Base-by-base conservation (phyloP, 768 basidiomycete species). In the Lactarius tabidus region DNA sequence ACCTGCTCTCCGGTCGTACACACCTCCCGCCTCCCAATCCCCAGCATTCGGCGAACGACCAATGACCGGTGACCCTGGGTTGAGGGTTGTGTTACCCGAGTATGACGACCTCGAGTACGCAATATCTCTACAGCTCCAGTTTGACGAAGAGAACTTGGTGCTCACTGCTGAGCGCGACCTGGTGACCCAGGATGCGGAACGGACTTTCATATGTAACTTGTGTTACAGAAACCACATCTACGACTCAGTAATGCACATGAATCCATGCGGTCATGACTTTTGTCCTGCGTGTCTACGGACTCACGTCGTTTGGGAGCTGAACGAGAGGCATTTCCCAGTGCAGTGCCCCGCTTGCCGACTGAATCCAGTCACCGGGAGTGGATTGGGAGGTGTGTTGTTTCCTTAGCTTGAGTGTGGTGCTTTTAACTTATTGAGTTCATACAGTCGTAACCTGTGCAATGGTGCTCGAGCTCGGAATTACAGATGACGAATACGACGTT, bases 401-500 rank as follows among this genome's bases (percentile, higher is more conserved):
- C 53, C 29, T 18, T 31, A 18, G 29, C 53, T 10, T 38, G 12
- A 15, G n/a, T 57, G 20, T 7, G n/a, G 26, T 31, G 15, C 18
- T 18, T 10, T 31, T 17, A 23, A 38, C 56, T 57, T 26, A 35
- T 57, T 23, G 29, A 12, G 9, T 29, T 26, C 35, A 31, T 15
- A 2, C 10, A 57, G 56, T 38, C 10, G 56, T 57, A n/a, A 57
- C 56, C 9, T 23, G 6, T 26, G 35, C 29, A 2, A 57, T 38
- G 35, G 56, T 38, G 23, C 56, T 57, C n/a, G 56, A 57, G 14
- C 56, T 57, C 35, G 56, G 56, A 23, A 35, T 55, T 38, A n/a
- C 35, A 9, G 56, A 57, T 33, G 35, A 38, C n/a, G 33, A 57
- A n/a, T 57, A 57, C 12, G 56, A 57, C 56, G n/a, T 38, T 36